Percentiles rank a stretch among this genome's conserved stretches.
Evolutionary conservation across 2,329 filamentous ascomycete species (phyloP).

Genomic region (Colletotrichum cereale): DNA sequence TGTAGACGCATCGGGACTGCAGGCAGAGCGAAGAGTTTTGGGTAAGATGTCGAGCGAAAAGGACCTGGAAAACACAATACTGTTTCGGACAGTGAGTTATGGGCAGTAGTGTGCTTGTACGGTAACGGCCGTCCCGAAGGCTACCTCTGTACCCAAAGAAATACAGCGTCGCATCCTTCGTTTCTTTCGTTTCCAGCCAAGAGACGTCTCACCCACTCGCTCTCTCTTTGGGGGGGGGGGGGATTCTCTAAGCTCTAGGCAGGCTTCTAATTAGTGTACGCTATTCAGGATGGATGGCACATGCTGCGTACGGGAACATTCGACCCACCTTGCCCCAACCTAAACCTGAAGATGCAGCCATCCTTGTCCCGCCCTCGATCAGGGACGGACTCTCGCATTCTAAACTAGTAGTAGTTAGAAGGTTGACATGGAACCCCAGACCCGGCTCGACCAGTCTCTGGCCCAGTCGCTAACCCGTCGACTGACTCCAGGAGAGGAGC

Average conservation of each 20-base stretch:
- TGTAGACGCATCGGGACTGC: slow-evolving; percentile 9
- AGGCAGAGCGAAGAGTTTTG: background rate
- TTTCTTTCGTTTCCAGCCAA: background rate
- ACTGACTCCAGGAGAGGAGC: slow-evolving; percentile 23
- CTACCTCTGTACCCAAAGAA: no score
- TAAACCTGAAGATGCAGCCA: slow-evolving; percentile 22
- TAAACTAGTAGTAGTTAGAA: background rate
- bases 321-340: slow-evolving; percentile 1
- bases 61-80: no score
- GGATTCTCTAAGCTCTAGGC: background rate
- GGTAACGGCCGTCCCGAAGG: background rate
- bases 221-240: no score
- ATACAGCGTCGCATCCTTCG: background rate
- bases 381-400: no score
- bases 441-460: slow-evolving; percentile 8
- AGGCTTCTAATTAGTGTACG: no score
- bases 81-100: background rate
- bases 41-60: background rate
- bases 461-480: slow-evolving; percentile 6
- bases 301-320: background rate
- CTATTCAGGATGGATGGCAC: background rate
- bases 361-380: slow-evolving; percentile 3
- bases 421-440: slow-evolving; percentile 14
- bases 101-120: background rate
- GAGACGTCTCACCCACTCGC: background rate